A percentile compares a stretch with the other conserved stretches of the same genome.
These are phyloP conservation scores for Hyaloperonospora brassicae DNA, from an alignment of 352 stramenopile species.

Conservation along the genomic window DNA sequence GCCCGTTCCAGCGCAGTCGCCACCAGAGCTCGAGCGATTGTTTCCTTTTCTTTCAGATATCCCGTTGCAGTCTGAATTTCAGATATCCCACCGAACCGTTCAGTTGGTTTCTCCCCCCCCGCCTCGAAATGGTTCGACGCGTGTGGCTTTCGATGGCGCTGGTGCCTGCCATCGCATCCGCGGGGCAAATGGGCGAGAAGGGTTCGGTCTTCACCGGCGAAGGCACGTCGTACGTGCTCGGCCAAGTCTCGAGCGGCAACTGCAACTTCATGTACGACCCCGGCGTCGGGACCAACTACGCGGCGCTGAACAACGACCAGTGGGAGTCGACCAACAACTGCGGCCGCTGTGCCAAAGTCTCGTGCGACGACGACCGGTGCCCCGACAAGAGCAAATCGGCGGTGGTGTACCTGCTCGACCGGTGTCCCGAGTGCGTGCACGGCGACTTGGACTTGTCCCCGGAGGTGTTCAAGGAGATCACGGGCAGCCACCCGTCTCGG, in stretches of 20 bases:
- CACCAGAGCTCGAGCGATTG: neutral
- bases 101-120: too few relatives aligned
- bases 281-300: constrained; percentile 37
- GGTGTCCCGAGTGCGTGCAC: constrained; percentile 54
- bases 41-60: neutral
- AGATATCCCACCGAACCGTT: too few relatives aligned
- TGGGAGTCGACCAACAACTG: constrained; percentile 53
- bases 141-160: too few relatives aligned
- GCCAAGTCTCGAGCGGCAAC: constrained; percentile 35
- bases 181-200: constrained; percentile 1
- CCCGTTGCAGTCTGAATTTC: too few relatives aligned
- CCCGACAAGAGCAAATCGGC: constrained; percentile 29
- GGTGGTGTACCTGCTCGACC: constrained; percentile 55
- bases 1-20: too few relatives aligned
- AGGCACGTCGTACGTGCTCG: constrained; percentile 48
- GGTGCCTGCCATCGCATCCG: constrained; percentile 9
- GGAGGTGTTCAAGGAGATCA: constrained; percentile 38
- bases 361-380: constrained; percentile 44
- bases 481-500: constrained; percentile 29
- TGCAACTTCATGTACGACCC: constrained; percentile 68
- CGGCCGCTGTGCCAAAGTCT: constrained; percentile 59
- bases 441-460: constrained; percentile 52
- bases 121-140: too few relatives aligned
- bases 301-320: constrained; percentile 54
- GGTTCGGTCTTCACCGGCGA: constrained; percentile 33